Base-by-base conservation (phyloP, 1,284 basidiomycete species). In the Sanghuangporus weigelae region DNA sequence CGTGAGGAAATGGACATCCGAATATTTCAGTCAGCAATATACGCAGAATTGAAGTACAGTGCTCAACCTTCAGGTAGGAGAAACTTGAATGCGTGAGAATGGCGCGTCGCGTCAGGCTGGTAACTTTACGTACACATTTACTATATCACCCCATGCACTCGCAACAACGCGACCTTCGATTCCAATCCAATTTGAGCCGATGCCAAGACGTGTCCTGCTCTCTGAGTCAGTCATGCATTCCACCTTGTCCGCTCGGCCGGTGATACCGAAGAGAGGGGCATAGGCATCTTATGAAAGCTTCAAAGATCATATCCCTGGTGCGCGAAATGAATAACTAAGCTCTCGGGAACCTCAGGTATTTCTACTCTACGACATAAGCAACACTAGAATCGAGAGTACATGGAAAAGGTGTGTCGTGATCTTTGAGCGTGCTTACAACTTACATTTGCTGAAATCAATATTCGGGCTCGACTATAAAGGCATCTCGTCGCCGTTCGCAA, bases 281-380 rank as follows among this genome's bases (percentile, higher is more conserved):
- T 54, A 54, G 16, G 10, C n/a, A 12, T 54, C 16, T 35, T 54
- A 35, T 39, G 26, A 12, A 14, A 16, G n/a, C 53, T 35, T 54
- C 53, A 35, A 54, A 54, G 14, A 39, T 11, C 2, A 54, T 5
- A 31, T 54, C 53, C 31, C 53, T 8, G 3, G 26, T 21, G 16
- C 53, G 53, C 16, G 53, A 81, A 78, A 73, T 82, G 67, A 87
- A 90, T 72, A 79, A 74, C 67, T 77, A 75, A 54, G 78, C 89
- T 5, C 73, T 90, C 39, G 85, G 87, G 14, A 82, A 78, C 61
- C 84, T 87, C 74, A 55, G 84, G 73, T 81, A 80, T 63, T 73
- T 81, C 7, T 77, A 76, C 77, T 81, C 7, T 77, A 76, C 77
- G 84, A 88, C 67, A 76, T 86, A n/a, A n/a, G n/a, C 21, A 86